Evolutionary conservation across 2,329 filamentous ascomycete genomes (phyloP).

Genomic region (Zymoseptoria brevis): DNA sequence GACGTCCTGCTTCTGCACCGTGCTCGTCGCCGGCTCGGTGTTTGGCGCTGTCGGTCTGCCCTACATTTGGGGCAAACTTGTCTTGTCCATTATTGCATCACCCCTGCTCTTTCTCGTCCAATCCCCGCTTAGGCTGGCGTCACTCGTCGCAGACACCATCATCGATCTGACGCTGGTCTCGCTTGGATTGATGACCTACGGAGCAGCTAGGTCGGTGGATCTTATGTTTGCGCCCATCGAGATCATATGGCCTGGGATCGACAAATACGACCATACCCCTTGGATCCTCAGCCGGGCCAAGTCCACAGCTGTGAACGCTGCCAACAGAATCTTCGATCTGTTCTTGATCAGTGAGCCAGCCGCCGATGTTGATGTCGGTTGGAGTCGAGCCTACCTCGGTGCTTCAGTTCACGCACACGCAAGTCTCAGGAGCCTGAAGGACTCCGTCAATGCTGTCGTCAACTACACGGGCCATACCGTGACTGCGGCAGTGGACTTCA

Average conservation of each 20-base stretch:
- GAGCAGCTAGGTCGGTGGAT: constrained; percentile 6
- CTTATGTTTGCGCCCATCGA: constrained; percentile 7
- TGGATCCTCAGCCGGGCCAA: constrained; percentile 7
- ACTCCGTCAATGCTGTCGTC: constrained; percentile 18
- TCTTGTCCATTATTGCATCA: constrained; percentile 70
- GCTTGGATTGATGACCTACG: constrained; percentile 29
- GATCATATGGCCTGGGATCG: neutral
- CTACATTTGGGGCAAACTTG: constrained; percentile 82
- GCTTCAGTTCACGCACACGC: constrained; percentile 24
- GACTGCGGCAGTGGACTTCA: constrained; percentile 19
- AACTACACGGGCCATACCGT: constrained; percentile 16
- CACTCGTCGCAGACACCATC: constrained; percentile 66
- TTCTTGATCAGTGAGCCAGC: constrained; percentile 11
- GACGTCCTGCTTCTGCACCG: constrained; percentile 87
- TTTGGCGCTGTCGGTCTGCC: constrained; percentile 81
- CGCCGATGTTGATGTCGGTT: constrained; percentile 11
- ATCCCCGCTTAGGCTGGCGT: constrained; percentile 64
- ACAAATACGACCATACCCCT: neutral
- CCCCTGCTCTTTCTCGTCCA: constrained; percentile 60
- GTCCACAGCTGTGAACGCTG: constrained; percentile 18
- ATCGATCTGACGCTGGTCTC: constrained; percentile 67
- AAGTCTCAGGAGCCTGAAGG: constrained; percentile 20
- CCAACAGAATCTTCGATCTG: constrained; percentile 14
- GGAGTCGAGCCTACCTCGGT: constrained; percentile 22
- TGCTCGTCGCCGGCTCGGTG: constrained; percentile 81